Evolutionary conservation across 345 rosid species (phyloP), one percentile per base, ranked within the genome.

Genomic region (Adansonia digitata): DNA sequence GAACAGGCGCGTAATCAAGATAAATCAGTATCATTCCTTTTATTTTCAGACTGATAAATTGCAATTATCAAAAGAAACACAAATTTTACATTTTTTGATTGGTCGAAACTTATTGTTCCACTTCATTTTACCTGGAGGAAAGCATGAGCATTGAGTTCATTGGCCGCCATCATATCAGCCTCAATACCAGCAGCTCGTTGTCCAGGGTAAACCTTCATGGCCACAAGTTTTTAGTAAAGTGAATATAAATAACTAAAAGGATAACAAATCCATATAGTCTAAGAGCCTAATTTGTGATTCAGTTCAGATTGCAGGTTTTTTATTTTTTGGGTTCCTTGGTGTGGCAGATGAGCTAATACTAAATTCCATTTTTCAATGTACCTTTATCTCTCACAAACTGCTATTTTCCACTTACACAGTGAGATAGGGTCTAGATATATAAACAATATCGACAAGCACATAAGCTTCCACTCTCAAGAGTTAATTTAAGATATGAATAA

Each of bases 91-190:
- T 24, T 45, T 17, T 26, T 0, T 60, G 42, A 61, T 45, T n/a
- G 13, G 43, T 43, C 60, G 45, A 45, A 63, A 48, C 27, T 40
- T 62, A 56, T 43, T 53, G 3, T 49, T 12, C 45, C 27, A 59
- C 68, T 40, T 64, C 20, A 70, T 76, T 81, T 12, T 78, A 94
- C 98, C 92, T 94, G 97, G 77, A 94, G 98, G 79, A 82, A 85
- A 81, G 94, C 77, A 88, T 92, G 98, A 29, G 90, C 81, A 83
- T 86, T 89, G 60, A 94, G 88, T 83, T 94, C 98, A 79, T 89
- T 94, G 79, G 97, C 97, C 65, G 97, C 98, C 98, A 94, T 91
- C 97, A 88, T 86, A 84, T 94, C 98, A 34, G 97, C 92, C 85
- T 94, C 98, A 77, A 80, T 60, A 43, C 94, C 95, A 73, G 82